Evolutionary conservation across 495 filamentous ascomycete species (phyloP), one percentile per base, ranked within the genome.

Genomic region (Hyaloscypha variabilis): DNA sequence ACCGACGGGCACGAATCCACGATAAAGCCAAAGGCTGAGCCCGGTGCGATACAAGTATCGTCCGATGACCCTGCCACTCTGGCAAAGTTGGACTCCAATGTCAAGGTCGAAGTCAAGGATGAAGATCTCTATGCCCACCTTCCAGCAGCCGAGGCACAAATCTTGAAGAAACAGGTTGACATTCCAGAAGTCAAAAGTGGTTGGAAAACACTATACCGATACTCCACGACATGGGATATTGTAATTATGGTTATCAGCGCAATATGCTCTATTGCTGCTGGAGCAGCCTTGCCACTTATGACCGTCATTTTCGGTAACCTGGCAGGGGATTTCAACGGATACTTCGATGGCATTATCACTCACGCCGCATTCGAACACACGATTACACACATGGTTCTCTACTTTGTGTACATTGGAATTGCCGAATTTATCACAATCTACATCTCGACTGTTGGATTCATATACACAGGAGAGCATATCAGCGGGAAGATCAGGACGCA

Each of bases 391-490:
- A 85, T 91, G 66, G 91, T 93, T 26, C 75, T 97, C 21, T 97
- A 97, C 72, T 97, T 97, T 61, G 78, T 98, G 14, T 97, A 97
- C 73, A 84, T 98, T 49, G 95, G 87, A 28, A 88, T 98, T 59
- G 93, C 80, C 58, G 91, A 96, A 72, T 96, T 97, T 65, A 76
- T 91, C 29, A 88, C 87, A 0, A 81, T 93, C 55, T 97, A 97
- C 72, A 76, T 94, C 62, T 83, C 87, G 24, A 97, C 92, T 1
- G 88, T 94, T 25, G 91, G 91, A 4, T 97, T 95, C 78, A 96
- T 97, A 71, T 97, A 97, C 73, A 91, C 90, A 0, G 95, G 94
- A 62, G 95, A 98, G 74, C 90, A 96, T 69, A 84, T 94, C 71
- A 88, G 90, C 26, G 87, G 86, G 67, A 93, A 94, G 78, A 92